Evolutionary conservation across 371 early-diverging fungal genomes (phyloP).

Genomic region (Mucor velutinosus): DNA sequence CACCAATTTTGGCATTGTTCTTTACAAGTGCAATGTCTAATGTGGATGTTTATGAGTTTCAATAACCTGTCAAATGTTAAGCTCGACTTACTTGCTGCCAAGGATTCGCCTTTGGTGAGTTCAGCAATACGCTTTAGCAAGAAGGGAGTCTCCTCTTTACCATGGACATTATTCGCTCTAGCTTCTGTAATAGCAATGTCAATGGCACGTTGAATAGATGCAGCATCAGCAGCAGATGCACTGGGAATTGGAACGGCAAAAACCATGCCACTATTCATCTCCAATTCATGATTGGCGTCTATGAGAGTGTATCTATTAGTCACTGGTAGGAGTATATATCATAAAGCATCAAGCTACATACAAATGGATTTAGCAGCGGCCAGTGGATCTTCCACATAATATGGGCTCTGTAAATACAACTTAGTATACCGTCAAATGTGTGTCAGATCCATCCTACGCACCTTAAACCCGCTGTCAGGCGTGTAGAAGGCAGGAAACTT

Average conservation of each 20-base stretch:
- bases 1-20: constrained; percentile 88
- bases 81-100: constrained; percentile 71
- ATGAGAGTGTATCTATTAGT: neutral
- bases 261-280: constrained; percentile 79
- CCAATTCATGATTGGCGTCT: constrained; percentile 70
- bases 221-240: constrained; percentile 64
- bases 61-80: neutral
- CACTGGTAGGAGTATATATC: too few relatives aligned
- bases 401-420: constrained; percentile 55
- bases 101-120: constrained; percentile 79
- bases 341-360: constrained; percentile 15
- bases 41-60: neutral
- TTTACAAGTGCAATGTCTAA: constrained; percentile 86
- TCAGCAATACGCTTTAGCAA: constrained; percentile 80
- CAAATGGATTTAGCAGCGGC: constrained; percentile 74
- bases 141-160: constrained; percentile 92
- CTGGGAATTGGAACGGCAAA: constrained; percentile 90
- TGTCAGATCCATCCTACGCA: constrained; percentile 11
- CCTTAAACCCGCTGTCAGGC: constrained; percentile 70
- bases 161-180: constrained; percentile 60
- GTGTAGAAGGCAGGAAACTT: constrained; percentile 93
- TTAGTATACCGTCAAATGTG: neutral
- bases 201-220: constrained; percentile 70
- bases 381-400: constrained; percentile 53
- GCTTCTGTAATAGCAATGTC: constrained; percentile 71